phyloP scores from a whole-genome alignment of 2,329 filamentous ascomycete genomes.

The Parasarocladium wereldwijsianum region DNA sequence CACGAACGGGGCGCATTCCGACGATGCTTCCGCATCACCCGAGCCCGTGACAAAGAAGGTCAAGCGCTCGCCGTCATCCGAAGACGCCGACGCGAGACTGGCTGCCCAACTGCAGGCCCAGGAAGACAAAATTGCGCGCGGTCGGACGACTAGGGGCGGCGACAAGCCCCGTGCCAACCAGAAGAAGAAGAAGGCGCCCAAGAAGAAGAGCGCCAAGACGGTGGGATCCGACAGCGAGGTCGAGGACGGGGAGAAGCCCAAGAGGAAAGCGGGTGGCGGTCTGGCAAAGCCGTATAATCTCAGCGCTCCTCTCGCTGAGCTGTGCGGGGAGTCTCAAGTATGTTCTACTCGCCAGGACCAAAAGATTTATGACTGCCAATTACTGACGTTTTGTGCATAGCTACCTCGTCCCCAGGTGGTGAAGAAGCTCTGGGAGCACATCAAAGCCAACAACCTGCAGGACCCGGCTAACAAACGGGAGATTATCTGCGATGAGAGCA shows the following conservation, averaged over 20 bases:
- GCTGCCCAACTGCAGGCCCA: constrained; percentile 85
- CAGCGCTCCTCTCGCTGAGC: constrained; percentile 51
- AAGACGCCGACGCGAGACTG: constrained; percentile 73
- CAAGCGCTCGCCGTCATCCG: constrained; percentile 40
- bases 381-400: constrained; percentile 29
- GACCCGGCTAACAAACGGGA: constrained; percentile 85
- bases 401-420: constrained; percentile 90
- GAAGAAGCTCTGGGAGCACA: constrained; percentile 92
- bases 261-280: constrained; percentile 76
- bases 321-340: constrained; percentile 57
- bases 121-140: constrained; percentile 58
- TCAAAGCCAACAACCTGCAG: constrained; percentile 77
- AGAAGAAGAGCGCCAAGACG: constrained; percentile 64
- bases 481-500: constrained; percentile 80
- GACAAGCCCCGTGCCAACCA: constrained; percentile 42
- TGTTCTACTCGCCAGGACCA: too few relatives aligned
- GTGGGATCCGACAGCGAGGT: constrained; percentile 66
- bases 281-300: constrained; percentile 82
- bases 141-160: constrained; percentile 60
- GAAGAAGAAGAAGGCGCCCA: constrained; percentile 52
- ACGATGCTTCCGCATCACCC: constrained; percentile 29
- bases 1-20: constrained; percentile 24
- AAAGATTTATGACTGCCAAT: too few relatives aligned
- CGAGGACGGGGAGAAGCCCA: constrained; percentile 41
- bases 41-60: constrained; percentile 50